These are phyloP conservation scores for Plasmodium reichenowi DNA, from an alignment of 169 alveolate species.

Conservation along the genomic window DNA sequence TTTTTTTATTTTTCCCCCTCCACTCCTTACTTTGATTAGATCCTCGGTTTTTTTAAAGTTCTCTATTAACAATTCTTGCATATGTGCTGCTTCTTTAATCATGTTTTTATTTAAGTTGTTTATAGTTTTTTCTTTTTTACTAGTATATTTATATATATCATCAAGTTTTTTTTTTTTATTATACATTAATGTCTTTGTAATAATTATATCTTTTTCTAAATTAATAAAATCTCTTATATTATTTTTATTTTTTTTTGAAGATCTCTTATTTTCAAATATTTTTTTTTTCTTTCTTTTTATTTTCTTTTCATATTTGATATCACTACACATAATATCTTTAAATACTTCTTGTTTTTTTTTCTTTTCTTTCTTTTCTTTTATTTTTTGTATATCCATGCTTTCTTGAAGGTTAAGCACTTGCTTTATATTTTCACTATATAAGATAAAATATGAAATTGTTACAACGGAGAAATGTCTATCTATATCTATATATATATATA, in stretches of 20 bases:
- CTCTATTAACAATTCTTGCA: conserved; percentile 35
- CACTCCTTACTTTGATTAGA: conserved; percentile 26
- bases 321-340: background rate
- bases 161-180: conserved; percentile 37
- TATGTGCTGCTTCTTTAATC: conserved; percentile 23
- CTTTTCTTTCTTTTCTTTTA: conserved; percentile 23
- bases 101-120: conserved; percentile 25
- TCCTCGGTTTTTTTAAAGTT: conserved; percentile 61
- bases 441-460: background rate
- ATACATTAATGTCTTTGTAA: conserved; percentile 55
- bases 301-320: conserved; percentile 3
- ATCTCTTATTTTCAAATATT: background rate
- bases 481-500: background rate
- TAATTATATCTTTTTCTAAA: conserved; percentile 54
- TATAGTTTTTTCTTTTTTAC: conserved; percentile 42
- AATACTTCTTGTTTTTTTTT: conserved; percentile 4
- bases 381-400: conserved; percentile 29
- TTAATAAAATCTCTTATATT: conserved; percentile 52
- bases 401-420: conserved; percentile 21
- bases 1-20: too few species aligned
- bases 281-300: background rate
- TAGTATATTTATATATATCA: conserved; percentile 49
- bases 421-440: conserved; percentile 15
- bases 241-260: conserved; percentile 19
- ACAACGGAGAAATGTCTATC: background rate